Evolutionary conservation across 176 grass and related monocot genomes (phyloP), one percentile per base, ranked within the genome.

Genomic region (Zea mays): DNA sequence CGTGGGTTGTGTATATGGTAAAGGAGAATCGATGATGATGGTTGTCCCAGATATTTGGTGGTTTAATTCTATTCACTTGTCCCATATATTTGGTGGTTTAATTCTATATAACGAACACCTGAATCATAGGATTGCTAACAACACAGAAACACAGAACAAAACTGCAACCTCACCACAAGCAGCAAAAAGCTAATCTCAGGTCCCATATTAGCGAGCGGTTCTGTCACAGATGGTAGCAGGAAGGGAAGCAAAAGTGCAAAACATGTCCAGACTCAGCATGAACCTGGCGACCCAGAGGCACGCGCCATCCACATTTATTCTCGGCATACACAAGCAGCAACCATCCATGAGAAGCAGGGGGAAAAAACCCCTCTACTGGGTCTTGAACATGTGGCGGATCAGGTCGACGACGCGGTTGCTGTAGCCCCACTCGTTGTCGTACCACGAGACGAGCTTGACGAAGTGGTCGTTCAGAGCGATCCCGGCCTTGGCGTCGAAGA

Each of bases 381-480:
- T 62, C 47, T 81, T 88, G 81, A 75, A 58, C 15, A 97, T 97
- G 85, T 97, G 90, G 83, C 93, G 93, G 52, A 93, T 57, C 80
- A 97, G 75, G 83, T 97, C 93, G 0, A 97, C 65, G 0, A 88
- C 84, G 27, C 90, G 93, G 85, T 82, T 88, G 90, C 93, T 97
- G 71, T 97, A 97, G 63, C 93, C 93, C 93, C 93, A 97, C 44
- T 92, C 93, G 7, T 94, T 94, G 77, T 96, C 93, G 0, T 96
- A 96, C 93, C 93, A 96, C 5, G 93, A 70, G 17, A 97, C 87
- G 0, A 97, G 85, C 90, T 97, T 97, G 39, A 79, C 76, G 7
- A 92, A 97, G 62, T 86, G 34, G 0, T 91, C 87, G 33, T 92
- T 97, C 3, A 97, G 70, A 34, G 93, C 93, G 46, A 97, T 97